Base-by-base conservation (phyloP, 352 stramenopile species). In the Phytopythium helicoides region DNA sequence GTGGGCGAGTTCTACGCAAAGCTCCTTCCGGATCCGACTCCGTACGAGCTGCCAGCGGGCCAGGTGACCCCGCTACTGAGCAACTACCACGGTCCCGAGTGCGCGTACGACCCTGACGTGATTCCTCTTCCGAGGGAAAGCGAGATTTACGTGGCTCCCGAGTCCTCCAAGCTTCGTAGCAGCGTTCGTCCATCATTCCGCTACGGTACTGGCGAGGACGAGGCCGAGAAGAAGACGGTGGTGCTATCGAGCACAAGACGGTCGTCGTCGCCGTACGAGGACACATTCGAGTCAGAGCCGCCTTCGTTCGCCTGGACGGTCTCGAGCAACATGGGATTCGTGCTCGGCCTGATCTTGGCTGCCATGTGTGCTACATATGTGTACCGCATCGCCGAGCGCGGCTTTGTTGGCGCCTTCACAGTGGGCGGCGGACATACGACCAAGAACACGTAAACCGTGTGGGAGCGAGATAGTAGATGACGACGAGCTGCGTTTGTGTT, bases 11-110 rank as follows among this genome's bases (percentile, higher is more conserved):
- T 95, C 62, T 63, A 93, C 26, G 62, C 58, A 42, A 83, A 68
- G 31, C 91, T 93, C 42, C 46, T 94, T 28, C 80, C 83, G 8
- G 66, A 86, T 38, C 83, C 71, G 21, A 90, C 67, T 46, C 65
- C 74, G 51, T 95, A 66, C 47, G 86, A 95, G 62, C 66, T 66
- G 28, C 87, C 86, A 31, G 55, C 65, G 1, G 76, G 63, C 38
- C 59, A 70, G 2, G 36, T 73, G 22, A 47, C 66, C 1, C 66
- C 83, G 36, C 23, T 77, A 23, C 57, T 89, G 51, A 94, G 84
- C 71, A 94, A 86, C 56, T 92, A 89, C 70, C 68, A 87, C 53
- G 84, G 79, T 6, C 15, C 50, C 0, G 64, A 89, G 37, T 94
- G 84, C 55, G 52, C 52, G 0, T 91, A 77, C 46, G 80, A 94